These are phyloP conservation scores for Suillus subaureus DNA, from an alignment of 768 basidiomycete species.

Conservation along the genomic window DNA sequence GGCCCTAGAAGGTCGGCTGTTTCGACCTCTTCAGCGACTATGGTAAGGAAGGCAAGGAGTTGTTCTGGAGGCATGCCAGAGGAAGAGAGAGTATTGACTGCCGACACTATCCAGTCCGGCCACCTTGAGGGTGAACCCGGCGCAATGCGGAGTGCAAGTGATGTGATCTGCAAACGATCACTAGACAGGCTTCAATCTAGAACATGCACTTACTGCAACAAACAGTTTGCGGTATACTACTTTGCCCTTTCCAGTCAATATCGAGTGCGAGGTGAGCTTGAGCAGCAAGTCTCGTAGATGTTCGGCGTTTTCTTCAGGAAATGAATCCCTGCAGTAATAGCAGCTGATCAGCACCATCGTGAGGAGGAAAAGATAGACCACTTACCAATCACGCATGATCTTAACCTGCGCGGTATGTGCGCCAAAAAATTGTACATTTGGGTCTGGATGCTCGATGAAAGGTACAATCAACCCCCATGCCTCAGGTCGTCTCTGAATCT, in stretches of 20 bases:
- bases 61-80: constrained; percentile 60
- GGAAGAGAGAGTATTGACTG: constrained; percentile 61
- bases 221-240: constrained; percentile 86
- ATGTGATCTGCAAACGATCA: constrained; percentile 50
- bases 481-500: constrained; percentile 73
- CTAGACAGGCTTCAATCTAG: background rate
- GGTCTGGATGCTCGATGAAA: constrained; percentile 68
- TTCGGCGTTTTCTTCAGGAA: constrained; percentile 62
- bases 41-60: constrained; percentile 76
- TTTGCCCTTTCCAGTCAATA: constrained; percentile 58
- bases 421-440: constrained; percentile 92
- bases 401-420: constrained; percentile 95
- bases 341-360: constrained; percentile 8
- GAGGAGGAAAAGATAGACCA: constrained; percentile 8
- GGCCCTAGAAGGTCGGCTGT: constrained; percentile 73
- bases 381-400: constrained; percentile 89
- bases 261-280: constrained; percentile 67
- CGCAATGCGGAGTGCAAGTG: constrained; percentile 71
- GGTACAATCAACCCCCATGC: constrained; percentile 87
- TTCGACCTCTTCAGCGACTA: constrained; percentile 81
- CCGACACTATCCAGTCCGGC: constrained; percentile 77
- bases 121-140: constrained; percentile 60
- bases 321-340: constrained; percentile 58
- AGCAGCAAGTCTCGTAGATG: constrained; percentile 68
- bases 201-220: constrained; percentile 63